Conservation (phyloP, 2,329 filamentous ascomycete genomes). For the Aspergillus pseudonomiae region DNA sequence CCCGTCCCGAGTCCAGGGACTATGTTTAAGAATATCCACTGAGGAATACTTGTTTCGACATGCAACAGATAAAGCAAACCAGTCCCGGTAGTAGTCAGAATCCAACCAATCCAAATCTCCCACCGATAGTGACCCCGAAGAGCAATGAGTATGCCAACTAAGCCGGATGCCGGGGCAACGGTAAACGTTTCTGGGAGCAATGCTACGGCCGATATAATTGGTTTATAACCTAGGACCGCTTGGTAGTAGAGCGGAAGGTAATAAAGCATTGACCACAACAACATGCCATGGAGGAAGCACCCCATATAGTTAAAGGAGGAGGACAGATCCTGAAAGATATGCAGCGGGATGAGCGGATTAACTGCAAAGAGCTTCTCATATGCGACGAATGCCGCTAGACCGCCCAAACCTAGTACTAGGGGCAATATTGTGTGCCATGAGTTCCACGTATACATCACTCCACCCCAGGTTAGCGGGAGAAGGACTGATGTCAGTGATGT, state of each 20-base stretch:
- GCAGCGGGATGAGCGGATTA: background rate
- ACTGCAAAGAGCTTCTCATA: background rate
- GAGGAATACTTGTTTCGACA: background rate
- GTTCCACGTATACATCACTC: slow-evolving; percentile 66
- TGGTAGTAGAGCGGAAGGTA: background rate
- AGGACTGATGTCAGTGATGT: slow-evolving; percentile 52
- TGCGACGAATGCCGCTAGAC: slow-evolving; percentile 24
- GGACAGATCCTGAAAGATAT: background rate
- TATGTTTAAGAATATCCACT: background rate
- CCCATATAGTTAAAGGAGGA: background rate
- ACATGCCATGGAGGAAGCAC: background rate
- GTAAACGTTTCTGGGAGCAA: background rate
- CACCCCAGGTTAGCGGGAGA: slow-evolving; percentile 67
- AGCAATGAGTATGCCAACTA: background rate
- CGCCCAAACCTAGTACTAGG: slow-evolving; percentile 59
- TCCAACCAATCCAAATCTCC: background rate
- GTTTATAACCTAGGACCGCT: background rate
- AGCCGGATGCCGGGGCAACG: background rate
- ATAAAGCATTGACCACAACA: background rate
- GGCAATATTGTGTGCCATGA: slow-evolving; percentile 66
- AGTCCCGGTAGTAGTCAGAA: background rate
- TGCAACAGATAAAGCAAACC: background rate
- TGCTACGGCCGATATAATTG: background rate
- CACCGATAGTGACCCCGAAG: background rate
- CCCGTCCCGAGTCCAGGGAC: background rate